A percentile compares a stretch with the other conserved stretches of the same genome.
These are phyloP conservation scores for Ophiognomonia clavigignenti-juglandacearum DNA, from an alignment of 2,329 filamentous ascomycete species.

Conservation along the genomic window DNA sequence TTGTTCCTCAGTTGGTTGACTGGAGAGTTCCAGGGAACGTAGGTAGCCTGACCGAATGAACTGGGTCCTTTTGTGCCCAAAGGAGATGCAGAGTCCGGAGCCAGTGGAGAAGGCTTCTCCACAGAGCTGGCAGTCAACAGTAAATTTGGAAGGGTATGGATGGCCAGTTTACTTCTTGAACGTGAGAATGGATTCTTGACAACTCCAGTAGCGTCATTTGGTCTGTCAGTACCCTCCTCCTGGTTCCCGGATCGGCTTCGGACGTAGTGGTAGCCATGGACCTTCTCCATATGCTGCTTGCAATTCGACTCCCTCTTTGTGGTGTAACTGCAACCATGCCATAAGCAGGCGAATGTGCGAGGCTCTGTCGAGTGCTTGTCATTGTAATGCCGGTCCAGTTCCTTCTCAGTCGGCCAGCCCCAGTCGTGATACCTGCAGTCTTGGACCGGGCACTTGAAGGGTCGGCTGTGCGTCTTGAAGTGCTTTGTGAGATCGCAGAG, in stretches of 20 bases:
- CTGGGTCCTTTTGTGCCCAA: not conserved
- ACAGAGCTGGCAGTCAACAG: slow-evolving; percentile 8
- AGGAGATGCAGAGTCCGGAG: slow-evolving; percentile 5
- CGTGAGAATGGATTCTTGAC: not conserved
- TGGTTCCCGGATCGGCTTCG: slow-evolving; percentile 54
- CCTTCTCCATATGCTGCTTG: slow-evolving; percentile 85
- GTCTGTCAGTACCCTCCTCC: not conserved
- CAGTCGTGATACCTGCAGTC: slow-evolving; percentile 65
- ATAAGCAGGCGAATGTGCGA: slow-evolving; percentile 62
- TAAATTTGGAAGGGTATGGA: slow-evolving; percentile 10
- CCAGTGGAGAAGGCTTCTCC: not conserved
- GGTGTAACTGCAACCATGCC: slow-evolving; percentile 61
- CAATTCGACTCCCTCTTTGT: slow-evolving; percentile 77
- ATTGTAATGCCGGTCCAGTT: slow-evolving; percentile 70
- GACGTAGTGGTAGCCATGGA: slow-evolving; percentile 67
- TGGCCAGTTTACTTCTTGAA: slow-evolving; percentile 7
- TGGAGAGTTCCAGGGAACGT: slow-evolving; percentile 20
- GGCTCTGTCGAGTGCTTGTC: slow-evolving; percentile 68
- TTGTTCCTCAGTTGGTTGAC: slow-evolving; percentile 19
- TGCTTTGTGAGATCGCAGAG: slow-evolving; percentile 32
- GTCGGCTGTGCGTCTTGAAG: slow-evolving; percentile 10
- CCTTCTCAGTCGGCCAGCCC: slow-evolving; percentile 77
- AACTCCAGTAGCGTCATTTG: not conserved
- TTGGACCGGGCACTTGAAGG: slow-evolving; percentile 62
- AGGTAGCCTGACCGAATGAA: slow-evolving; percentile 7